These are phyloP conservation scores for Cystobasidium sp. DNA, from an alignment of 1,284 basidiomycete species.

Conservation along the genomic window DNA sequence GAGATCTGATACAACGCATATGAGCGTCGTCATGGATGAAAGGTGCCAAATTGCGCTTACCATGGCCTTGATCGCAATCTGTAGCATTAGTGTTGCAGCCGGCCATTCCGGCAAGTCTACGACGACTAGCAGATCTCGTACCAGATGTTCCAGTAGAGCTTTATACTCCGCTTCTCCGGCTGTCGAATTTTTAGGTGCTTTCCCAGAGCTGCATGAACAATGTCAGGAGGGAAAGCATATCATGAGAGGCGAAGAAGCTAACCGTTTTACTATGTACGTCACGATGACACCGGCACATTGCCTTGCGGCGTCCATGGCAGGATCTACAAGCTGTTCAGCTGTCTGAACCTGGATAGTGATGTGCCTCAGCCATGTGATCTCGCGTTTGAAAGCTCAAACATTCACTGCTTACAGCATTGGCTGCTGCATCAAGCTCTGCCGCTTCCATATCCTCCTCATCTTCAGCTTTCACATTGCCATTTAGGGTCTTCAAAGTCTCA, in stretches of 20 bases:
- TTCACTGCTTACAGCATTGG: not conserved
- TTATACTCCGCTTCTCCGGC: slow-evolving; percentile 79
- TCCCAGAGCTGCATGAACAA: slow-evolving; percentile 66
- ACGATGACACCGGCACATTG: slow-evolving; percentile 82
- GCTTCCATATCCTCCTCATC: slow-evolving; percentile 66
- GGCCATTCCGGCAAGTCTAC: slow-evolving; percentile 97
- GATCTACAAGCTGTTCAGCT: slow-evolving; percentile 54
- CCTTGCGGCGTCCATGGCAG: slow-evolving; percentile 68
- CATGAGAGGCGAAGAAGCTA: slow-evolving; percentile 50
- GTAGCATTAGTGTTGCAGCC: slow-evolving; percentile 78
- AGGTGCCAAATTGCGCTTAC: slow-evolving; percentile 59
- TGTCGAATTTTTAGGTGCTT: slow-evolving; percentile 80
- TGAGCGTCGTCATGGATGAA: slow-evolving; percentile 25
- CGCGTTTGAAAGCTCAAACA: not conserved
- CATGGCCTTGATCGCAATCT: slow-evolving; percentile 79
- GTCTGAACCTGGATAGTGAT: slow-evolving; percentile 55
- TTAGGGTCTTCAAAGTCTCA: slow-evolving; percentile 63
- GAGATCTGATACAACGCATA: slow-evolving; percentile 63
- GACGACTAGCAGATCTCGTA: slow-evolving; percentile 84
- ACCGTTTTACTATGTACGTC: slow-evolving; percentile 77
- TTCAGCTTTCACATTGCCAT: slow-evolving; percentile 65
- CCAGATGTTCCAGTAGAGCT: slow-evolving; percentile 83
- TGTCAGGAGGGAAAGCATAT: not conserved
- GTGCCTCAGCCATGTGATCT: not conserved
- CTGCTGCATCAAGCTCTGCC: not conserved